phyloP scores from a whole-genome alignment of 202 grass and related monocot species.

The Miscanthus sacchariflorus region DNA sequence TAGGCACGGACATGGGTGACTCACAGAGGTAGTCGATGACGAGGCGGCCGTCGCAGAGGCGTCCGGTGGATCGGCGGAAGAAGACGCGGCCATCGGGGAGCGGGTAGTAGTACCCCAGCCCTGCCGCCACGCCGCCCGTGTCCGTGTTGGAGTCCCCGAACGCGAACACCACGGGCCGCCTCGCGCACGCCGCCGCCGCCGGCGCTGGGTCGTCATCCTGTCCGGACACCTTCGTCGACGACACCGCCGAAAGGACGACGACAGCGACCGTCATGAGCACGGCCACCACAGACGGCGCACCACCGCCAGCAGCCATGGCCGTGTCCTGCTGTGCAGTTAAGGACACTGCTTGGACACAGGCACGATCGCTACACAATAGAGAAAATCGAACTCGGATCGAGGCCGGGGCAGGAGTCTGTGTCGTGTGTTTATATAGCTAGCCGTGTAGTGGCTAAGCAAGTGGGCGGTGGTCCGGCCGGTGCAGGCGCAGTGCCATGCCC shows the following conservation, averaged over 20 bases:
- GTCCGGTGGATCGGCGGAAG: slow-evolving; percentile 72
- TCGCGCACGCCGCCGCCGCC: slow-evolving; percentile 9
- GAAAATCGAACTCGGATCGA: background rate
- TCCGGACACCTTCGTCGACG: background rate
- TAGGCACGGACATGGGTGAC: background rate
- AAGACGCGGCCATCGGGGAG: slow-evolving; percentile 71
- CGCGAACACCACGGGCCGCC: slow-evolving; percentile 65
- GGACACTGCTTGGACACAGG: too few relatives aligned
- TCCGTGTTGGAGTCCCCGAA: slow-evolving; percentile 96
- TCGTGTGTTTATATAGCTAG: background rate
- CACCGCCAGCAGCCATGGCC: background rate
- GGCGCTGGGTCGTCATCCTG: background rate
- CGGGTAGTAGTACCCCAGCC: slow-evolving; percentile 58
- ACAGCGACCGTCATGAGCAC: background rate
- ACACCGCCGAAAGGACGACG: background rate
- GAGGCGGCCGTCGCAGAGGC: slow-evolving; percentile 90
- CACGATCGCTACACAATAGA: background rate
- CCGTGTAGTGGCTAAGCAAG: background rate
- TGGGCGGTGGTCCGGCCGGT: too few relatives aligned
- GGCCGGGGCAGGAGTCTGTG: background rate
- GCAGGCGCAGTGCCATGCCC: background rate
- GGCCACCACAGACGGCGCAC: background rate
- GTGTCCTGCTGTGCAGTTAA: background rate
- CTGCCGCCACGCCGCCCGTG: slow-evolving; percentile 72
- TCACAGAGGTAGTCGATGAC: slow-evolving; percentile 91